Base-by-base conservation (phyloP, 2,329 filamentous ascomycete genomes). In the Trichoderma sp. region DNA sequence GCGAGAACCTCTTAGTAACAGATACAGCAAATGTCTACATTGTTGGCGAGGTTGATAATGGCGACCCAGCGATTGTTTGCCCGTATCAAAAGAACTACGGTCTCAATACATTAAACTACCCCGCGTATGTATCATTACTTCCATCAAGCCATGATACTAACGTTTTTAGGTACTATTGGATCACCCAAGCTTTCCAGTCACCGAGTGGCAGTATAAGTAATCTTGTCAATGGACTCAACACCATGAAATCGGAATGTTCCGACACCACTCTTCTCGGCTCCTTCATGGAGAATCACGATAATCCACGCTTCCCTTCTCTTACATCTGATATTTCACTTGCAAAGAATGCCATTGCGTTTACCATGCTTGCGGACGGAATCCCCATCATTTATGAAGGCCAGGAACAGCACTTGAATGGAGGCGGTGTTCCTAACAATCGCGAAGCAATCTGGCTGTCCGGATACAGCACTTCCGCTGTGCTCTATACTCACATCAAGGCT, bases 331-430 rank as follows among this genome's bases (percentile, higher is more conserved):
- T 83, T 8, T 77, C 85, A 4, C 81, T 89, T 2, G 84, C 87
- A 56, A 86, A 87, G 76, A 91, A 90, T 72, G 82, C 85, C 8
- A 80, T 90, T 52, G 83, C 87, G 0, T 90, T 86, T 73, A 85
- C 84, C 18, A 83, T 91, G 34, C 82, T 91, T n/a, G 81, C 81
- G 2, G 82, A 89, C 68, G 89, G 89, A 18, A 86, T 90, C 46
- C 88, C 88, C 0, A 86, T 90, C 68, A 81, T 90, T 32, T 91
- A 90, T 76, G 84, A 89, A 72, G 89, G 89, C 26, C 86, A 88
- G 70, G 89, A 91, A 76, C 88, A 90, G 73, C 85, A 85, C 69
- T 87, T 84, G 74, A 75, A 79, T 2, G 81, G 80, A 24, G 80
- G 76, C 30, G 78, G 78, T 49, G 86, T 85, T 13, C 78, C 82